Percentiles rank a stretch among this genome's conserved stretches.
Conservation (phyloP, 805 yeast species). For the Saccharomyces eubayanus region DNA sequence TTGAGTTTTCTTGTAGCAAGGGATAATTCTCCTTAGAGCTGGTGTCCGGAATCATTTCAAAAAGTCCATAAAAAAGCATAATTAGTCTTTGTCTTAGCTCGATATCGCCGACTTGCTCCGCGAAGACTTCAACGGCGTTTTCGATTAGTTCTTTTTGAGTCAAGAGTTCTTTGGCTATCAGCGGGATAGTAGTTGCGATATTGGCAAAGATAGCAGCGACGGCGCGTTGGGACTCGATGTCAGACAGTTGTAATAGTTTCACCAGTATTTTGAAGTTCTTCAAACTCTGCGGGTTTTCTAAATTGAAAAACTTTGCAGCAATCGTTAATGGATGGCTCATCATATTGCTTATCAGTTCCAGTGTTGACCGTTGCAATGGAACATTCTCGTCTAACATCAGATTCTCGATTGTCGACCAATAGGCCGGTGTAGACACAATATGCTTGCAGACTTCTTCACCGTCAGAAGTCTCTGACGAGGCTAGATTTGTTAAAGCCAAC, state of each 20-base stretch:
- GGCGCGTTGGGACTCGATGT: conserved; percentile 36
- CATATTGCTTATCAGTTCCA: conserved; percentile 59
- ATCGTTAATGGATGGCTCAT: conserved; percentile 35
- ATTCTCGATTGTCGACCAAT: conserved; percentile 41
- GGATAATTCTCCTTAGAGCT: conserved; percentile 4
- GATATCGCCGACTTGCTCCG: conserved; percentile 23
- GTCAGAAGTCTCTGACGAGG: conserved; percentile 38
- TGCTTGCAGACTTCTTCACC: conserved; percentile 32
- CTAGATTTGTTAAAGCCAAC: conserved; percentile 59
- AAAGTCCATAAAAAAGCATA: conserved; percentile 25
- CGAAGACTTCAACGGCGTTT: conserved; percentile 20
- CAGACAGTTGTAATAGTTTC: conserved; percentile 34
- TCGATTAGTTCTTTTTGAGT: conserved; percentile 19
- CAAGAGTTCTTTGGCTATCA: conserved; percentile 29
- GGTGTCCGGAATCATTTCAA: conserved; percentile 16
- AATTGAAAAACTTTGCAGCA: conserved; percentile 50
- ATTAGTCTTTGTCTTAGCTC: conserved; percentile 30
- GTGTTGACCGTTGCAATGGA: conserved; percentile 47
- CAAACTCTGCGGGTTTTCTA: conserved; percentile 32
- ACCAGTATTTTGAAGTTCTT: conserved; percentile 37
- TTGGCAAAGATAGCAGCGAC: conserved; percentile 33
- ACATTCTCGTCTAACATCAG: conserved; percentile 38
- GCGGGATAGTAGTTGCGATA: conserved; percentile 29
- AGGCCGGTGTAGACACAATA: conserved; percentile 28
- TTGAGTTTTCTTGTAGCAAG: conserved; percentile 5